Conservation (phyloP, 495 filamentous ascomycete species). For the Clavariopsis aquatica region DNA sequence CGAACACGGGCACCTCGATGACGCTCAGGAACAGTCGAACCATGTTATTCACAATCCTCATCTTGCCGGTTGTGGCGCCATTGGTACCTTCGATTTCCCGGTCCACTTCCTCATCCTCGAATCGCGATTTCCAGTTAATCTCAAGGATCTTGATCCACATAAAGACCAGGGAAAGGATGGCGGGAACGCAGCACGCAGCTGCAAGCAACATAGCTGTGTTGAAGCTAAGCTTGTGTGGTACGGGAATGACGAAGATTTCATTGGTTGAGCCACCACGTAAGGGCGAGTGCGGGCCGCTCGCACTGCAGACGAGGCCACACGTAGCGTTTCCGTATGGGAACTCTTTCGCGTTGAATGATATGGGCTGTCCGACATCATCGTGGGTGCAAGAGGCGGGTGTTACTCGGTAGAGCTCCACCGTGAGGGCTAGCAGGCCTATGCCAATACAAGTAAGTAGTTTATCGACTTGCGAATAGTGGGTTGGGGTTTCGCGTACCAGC, state of each 20-base stretch:
- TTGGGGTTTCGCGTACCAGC: constrained; percentile 48
- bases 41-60: constrained; percentile 51
- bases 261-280: constrained; percentile 53
- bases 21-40: constrained; percentile 51
- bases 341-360: constrained; percentile 33
- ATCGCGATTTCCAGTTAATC: constrained; percentile 54
- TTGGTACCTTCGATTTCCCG: constrained; percentile 56
- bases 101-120: constrained; percentile 41
- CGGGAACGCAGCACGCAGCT: constrained; percentile 61
- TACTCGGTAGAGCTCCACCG: constrained; percentile 60
- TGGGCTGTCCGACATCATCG: constrained; percentile 47
- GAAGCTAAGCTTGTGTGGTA: constrained; percentile 53
- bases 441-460: background rate
- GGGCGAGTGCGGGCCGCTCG: constrained; percentile 51
- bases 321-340: constrained; percentile 47
- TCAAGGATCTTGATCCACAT: constrained; percentile 63
- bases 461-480: background rate
- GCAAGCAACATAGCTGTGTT: constrained; percentile 57
- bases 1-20: constrained; percentile 57
- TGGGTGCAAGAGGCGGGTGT: constrained; percentile 45
- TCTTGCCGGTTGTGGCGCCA: constrained; percentile 53
- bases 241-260: constrained; percentile 57
- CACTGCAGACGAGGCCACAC: constrained; percentile 51
- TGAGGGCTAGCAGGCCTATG: constrained; percentile 56
- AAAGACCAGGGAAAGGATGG: constrained; percentile 57